Conservation (phyloP, 2,329 filamentous ascomycete species). For the Aspergillus latus region DNA sequence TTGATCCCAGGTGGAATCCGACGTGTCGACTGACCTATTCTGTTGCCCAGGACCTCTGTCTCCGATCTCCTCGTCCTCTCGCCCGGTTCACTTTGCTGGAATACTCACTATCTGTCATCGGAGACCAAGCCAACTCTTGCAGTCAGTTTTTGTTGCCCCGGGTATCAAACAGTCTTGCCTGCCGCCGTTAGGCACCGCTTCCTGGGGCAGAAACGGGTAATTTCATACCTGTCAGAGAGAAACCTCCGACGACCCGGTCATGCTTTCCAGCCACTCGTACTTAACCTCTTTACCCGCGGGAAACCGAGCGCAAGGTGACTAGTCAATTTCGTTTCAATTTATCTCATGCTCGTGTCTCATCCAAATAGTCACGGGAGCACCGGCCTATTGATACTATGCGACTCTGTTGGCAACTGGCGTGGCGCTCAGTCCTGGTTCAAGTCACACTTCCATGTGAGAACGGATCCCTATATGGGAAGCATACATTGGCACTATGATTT, state of each 20-base stretch:
- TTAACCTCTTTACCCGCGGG: not conserved
- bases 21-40: not conserved
- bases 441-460: no score
- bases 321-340: not conserved
- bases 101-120: not conserved
- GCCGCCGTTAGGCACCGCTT: not conserved
- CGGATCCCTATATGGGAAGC: no score
- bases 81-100: not conserved
- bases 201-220: not conserved
- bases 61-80: not conserved
- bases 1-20: not conserved
- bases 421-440: no score
- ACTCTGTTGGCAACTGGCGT: not conserved
- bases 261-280: not conserved
- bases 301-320: not conserved
- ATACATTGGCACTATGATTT: no score
- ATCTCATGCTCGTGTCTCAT: not conserved
- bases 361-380: no score
- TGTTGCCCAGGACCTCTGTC: not conserved
- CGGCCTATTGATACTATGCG: no score
- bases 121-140: no score
- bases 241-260: not conserved
- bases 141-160: not conserved
- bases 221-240: conserved; percentile 7
- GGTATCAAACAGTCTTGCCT: not conserved